Conservation (phyloP, 306 rosid species). For the Citrullus colocynthis region DNA sequence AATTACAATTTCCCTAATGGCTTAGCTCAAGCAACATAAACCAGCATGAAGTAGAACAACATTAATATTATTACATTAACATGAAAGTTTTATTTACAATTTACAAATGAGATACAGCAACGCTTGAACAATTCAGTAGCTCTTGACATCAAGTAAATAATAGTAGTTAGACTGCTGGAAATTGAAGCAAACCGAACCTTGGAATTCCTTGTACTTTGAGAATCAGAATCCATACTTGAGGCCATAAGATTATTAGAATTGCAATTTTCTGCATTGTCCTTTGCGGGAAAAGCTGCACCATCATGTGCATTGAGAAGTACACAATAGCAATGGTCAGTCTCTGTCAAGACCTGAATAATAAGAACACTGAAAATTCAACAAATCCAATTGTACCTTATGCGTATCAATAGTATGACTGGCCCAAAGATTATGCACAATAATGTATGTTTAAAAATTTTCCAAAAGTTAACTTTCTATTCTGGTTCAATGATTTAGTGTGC, state of each 20-base stretch:
- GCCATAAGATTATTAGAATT: constrained; percentile 33
- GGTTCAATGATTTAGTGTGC: not conserved
- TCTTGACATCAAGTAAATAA: not conserved
- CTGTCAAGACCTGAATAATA: constrained; percentile 73
- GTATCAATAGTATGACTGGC: not conserved
- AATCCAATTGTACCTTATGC: not conserved
- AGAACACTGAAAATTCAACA: constrained; percentile 7
- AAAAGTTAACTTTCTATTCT: not conserved
- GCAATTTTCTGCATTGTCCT: constrained; percentile 30
- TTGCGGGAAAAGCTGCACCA: constrained; percentile 88
- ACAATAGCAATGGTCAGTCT: constrained; percentile 85
- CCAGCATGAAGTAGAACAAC: not conserved
- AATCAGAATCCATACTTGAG: constrained; percentile 19
- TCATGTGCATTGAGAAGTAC: constrained; percentile 95
- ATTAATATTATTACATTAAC: not conserved
- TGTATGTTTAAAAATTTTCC: not conserved
- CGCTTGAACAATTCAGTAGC: not conserved
- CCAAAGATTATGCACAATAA: not conserved
- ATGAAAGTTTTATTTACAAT: not conserved
- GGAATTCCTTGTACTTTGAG: constrained; percentile 28
- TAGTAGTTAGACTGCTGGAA: constrained; percentile 4
- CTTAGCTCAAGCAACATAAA: not conserved
- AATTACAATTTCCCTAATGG: not conserved
- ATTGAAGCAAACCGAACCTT: constrained; percentile 45
- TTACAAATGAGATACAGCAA: not conserved